These are phyloP conservation scores for Coccomyxa sp. DNA, from an alignment of 139 green algal species.

Conservation along the genomic window DNA sequence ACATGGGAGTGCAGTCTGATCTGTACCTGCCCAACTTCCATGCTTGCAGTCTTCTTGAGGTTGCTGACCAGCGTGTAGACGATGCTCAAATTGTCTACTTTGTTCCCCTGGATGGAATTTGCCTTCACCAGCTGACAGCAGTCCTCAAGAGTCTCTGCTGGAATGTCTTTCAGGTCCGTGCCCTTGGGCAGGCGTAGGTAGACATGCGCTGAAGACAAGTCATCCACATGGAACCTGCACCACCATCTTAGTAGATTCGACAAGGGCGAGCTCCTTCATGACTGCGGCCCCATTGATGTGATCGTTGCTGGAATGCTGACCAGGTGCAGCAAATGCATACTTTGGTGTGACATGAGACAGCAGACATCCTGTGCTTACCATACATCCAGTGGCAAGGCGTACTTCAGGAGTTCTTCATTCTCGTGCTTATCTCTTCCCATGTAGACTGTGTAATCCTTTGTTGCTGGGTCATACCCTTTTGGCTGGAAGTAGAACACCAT, in stretches of 20 bases:
- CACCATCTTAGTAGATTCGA: neutral
- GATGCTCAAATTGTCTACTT: slow-evolving; percentile 21
- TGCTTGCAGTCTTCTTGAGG: slow-evolving; percentile 76
- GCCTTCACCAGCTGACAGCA: slow-evolving; percentile 92
- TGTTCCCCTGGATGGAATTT: slow-evolving; percentile 90
- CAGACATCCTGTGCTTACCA: slow-evolving; percentile 33
- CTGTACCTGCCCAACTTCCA: slow-evolving; percentile 63
- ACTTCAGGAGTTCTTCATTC: slow-evolving; percentile 93
- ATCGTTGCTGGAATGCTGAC: no score
- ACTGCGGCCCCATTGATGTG: no score
- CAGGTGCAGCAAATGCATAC: neutral
- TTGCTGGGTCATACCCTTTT: slow-evolving; percentile 39
- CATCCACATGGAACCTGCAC: slow-evolving; percentile 91
- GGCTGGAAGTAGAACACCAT: slow-evolving; percentile 93
- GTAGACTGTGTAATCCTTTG: slow-evolving; percentile 82
- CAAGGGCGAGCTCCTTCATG: no score
- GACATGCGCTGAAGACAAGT: slow-evolving; percentile 92
- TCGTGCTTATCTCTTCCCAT: slow-evolving; percentile 90
- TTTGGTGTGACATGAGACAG: neutral
- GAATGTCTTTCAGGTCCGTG: slow-evolving; percentile 66
- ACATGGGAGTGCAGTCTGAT: neutral
- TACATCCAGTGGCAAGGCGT: slow-evolving; percentile 72
- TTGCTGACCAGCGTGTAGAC: slow-evolving; percentile 91
- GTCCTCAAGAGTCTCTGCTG: slow-evolving; percentile 81
- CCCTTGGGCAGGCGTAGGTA: slow-evolving; percentile 86